Percentiles rank a stretch among this genome's conserved stretches.
Conservation (phyloP, 352 stramenopile genomes). For the Phytophthora pisi region DNA sequence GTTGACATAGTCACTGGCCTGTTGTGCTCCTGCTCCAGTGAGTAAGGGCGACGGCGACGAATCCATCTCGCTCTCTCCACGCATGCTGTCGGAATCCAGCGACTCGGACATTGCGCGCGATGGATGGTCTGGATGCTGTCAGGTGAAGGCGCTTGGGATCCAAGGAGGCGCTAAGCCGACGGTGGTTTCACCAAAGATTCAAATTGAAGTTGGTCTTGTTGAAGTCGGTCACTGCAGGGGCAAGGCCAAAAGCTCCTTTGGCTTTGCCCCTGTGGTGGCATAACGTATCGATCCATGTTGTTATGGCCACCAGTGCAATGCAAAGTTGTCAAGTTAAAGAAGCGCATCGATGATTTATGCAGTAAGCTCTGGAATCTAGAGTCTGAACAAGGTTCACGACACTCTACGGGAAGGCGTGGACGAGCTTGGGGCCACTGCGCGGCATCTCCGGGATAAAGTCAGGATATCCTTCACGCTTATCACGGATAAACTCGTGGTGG, state of each 20-base stretch:
- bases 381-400: background rate
- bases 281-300: no score
- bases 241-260: no score
- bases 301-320: no score
- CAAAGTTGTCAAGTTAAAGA: no score
- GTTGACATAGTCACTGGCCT: slow-evolving; percentile 21
- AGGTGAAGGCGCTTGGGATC: background rate
- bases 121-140: background rate
- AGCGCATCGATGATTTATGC: no score
- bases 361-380: no score
- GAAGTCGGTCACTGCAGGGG: slow-evolving; percentile 2
- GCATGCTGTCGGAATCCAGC: slow-evolving; percentile 19
- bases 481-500: background rate
- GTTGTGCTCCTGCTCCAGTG: slow-evolving; percentile 1
- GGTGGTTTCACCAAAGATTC: slow-evolving; percentile 23
- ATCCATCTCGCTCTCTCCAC: slow-evolving; percentile 12
- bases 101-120: slow-evolving; percentile 21
- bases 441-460: background rate
- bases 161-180: background rate
- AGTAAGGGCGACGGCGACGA: slow-evolving; percentile 27
- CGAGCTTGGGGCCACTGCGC: background rate
- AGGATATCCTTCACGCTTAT: background rate
- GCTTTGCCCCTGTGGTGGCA: no score
- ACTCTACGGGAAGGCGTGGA: background rate
- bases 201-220: slow-evolving; percentile 8